These are phyloP conservation scores for Bolboschoenus planiculmis DNA, from an alignment of 176 grass and related monocot genomes.

Conservation along the genomic window DNA sequence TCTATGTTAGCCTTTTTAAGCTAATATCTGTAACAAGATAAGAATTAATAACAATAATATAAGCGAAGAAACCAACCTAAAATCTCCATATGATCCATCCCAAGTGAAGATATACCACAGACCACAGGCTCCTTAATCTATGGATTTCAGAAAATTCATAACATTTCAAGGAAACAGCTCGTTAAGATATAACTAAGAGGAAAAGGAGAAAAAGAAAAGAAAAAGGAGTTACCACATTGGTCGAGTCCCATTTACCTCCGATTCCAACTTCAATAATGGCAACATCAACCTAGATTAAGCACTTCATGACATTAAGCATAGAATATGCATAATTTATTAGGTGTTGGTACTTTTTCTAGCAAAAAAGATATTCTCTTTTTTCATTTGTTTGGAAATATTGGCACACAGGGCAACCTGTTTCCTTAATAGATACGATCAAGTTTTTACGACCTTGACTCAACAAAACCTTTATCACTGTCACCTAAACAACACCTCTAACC, in stretches of 20 bases:
- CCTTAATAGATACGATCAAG: neutral
- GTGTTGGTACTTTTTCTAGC: neutral
- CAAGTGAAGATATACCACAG: slow-evolving; percentile 86
- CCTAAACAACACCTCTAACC: neutral
- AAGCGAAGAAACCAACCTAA: slow-evolving; percentile 38
- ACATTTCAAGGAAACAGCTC: neutral
- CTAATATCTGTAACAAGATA: neutral
- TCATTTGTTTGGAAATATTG: neutral
- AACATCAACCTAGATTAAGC: slow-evolving; percentile 63
- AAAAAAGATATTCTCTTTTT: neutral
- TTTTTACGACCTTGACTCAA: slow-evolving; percentile 15
- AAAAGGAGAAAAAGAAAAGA: neutral
- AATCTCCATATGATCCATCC: slow-evolving; percentile 91
- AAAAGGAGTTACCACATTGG: slow-evolving; percentile 61
- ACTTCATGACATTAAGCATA: neutral
- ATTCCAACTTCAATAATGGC: slow-evolving; percentile 94
- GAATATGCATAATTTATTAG: neutral
- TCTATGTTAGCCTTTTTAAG: neutral
- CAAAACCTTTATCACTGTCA: slow-evolving; percentile 17
- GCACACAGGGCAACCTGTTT: neutral
- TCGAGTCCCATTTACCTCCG: slow-evolving; percentile 90
- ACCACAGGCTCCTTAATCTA: slow-evolving; percentile 76
- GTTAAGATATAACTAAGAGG: neutral
- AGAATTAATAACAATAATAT: slow-evolving; percentile 16
- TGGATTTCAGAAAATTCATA: slow-evolving; percentile 21